phyloP scores from a whole-genome alignment of 139 green algal species.

The Asterochloris erici region DNA sequence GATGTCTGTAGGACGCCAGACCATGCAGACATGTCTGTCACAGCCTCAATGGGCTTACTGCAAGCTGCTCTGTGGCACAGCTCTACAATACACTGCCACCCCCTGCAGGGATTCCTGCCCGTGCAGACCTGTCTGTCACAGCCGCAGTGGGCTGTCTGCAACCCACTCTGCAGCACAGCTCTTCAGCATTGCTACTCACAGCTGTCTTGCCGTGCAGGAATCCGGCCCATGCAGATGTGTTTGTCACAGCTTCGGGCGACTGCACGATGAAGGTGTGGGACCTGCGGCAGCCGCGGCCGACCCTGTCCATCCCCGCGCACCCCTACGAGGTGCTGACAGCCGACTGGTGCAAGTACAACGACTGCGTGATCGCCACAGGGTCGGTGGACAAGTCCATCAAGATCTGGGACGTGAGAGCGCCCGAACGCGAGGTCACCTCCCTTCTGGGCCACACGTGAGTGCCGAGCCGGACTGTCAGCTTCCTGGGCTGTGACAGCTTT shows the following conservation, averaged over 20 bases:
- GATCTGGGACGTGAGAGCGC: slow-evolving; percentile 80
- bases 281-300: slow-evolving; percentile 66
- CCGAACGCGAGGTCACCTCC: slow-evolving; percentile 48
- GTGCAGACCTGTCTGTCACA: too few relatives aligned
- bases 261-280: slow-evolving; percentile 89
- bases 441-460: slow-evolving; percentile 74
- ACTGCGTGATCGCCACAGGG: slow-evolving; percentile 86
- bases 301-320: slow-evolving; percentile 82
- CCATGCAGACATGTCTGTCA: too few relatives aligned
- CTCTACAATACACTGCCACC: too few relatives aligned
- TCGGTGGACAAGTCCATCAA: slow-evolving; percentile 94
- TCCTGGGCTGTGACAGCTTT: too few relatives aligned
- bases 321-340: slow-evolving; percentile 70
- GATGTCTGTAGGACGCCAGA: too few relatives aligned
- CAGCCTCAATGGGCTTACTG: too few relatives aligned
- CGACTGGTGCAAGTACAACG: slow-evolving; percentile 98
- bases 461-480: not conserved
- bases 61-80: too few relatives aligned
- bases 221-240: slow-evolving; percentile 72
- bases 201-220: slow-evolving; percentile 49
- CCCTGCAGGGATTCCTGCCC: too few relatives aligned
- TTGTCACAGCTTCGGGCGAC: slow-evolving; percentile 80
- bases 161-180: too few relatives aligned
- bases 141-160: too few relatives aligned
- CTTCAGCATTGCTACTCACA: not conserved